These are phyloP conservation scores for Vanilla planifolia DNA, from an alignment of 106 monocot genomes.

Conservation along the genomic window DNA sequence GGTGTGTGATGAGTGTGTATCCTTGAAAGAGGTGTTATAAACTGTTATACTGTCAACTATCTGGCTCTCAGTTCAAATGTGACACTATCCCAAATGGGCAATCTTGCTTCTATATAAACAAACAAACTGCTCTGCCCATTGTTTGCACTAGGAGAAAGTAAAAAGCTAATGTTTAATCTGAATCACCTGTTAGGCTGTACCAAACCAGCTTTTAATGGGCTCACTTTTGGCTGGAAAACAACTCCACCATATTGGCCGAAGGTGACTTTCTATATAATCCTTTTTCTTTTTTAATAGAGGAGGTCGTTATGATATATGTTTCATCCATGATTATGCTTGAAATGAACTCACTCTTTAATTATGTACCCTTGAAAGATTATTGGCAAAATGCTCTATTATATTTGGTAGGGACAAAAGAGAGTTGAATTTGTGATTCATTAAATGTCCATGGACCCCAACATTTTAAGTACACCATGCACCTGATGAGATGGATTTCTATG, in stretches of 20 bases:
- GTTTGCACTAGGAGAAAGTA: slow-evolving; percentile 1
- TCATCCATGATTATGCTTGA: neutral
- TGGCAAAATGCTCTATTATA: too few relatives aligned
- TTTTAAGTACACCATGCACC: too few relatives aligned
- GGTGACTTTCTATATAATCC: too few relatives aligned
- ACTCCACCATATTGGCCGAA: neutral
- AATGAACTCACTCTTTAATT: neutral
- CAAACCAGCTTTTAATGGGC: neutral
- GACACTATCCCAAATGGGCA: neutral
- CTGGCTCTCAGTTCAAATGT: too few relatives aligned
- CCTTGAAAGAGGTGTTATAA: neutral
- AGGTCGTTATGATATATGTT: neutral
- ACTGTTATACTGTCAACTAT: neutral
- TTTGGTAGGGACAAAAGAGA: too few relatives aligned
- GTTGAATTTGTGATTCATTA: too few relatives aligned
- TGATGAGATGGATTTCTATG: too few relatives aligned
- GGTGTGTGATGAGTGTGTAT: neutral
- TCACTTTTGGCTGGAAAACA: slow-evolving; percentile 1
- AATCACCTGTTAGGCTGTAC: slow-evolving; percentile 3
- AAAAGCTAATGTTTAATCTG: neutral
- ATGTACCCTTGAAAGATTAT: neutral
- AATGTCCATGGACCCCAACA: too few relatives aligned
- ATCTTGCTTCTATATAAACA: neutral
- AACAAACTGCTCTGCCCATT: neutral
- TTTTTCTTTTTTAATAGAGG: neutral